Evolutionary conservation across 192 early-diverging fungal genomes (phyloP), one percentile per base, ranked within the genome.

Genomic region (Gamsiella multidivaricata): DNA sequence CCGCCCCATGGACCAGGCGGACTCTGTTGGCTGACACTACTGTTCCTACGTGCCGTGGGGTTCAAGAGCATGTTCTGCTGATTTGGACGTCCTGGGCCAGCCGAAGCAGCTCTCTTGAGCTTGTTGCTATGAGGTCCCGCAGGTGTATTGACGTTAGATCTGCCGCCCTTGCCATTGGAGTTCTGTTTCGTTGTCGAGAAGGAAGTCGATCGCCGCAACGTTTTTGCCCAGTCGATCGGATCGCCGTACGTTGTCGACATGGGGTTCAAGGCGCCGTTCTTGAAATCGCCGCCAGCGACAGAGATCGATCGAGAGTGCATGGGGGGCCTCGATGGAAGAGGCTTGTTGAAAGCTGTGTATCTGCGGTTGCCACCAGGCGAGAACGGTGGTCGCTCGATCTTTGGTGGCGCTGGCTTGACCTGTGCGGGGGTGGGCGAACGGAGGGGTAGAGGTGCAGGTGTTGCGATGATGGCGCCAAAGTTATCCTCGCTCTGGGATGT

Each of bases 381-480:
- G 52, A 76, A 76, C 2, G 72, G 72, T 31, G 72, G 72, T 26
- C 72, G 72, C 7, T 66, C 36, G 52, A 50, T 56, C 34, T 62
- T 61, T 15, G 65, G 50, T 36, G 51, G 49, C 5, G 36, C 25
- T 32, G 71, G 56, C 32, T 54, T 65, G 23, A 39, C 5, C 28
- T 51, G 39, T 2, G 34, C 46, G 10, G 69, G 69, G 6, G 69
- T 61, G 1, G 60, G 43, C 3, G 69, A 28, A 1, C 59, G 69
- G 12, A 55, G 11, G 12, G 58, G 65, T 3, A 39, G 42, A 15
- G 72, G 72, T 12, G 72, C 72, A 10, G 64, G 72, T 5, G 72
- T 41, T 6, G 72, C 72, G 42, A 76, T 29, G 18, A 76, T 6
- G 22, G n/a, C 25, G 2, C 65, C 72, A 55, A 59, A 59, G 28